Evolutionary conservation across 352 stramenopile genomes (phyloP).

Genomic region (Globisporangium lucens): DNA sequence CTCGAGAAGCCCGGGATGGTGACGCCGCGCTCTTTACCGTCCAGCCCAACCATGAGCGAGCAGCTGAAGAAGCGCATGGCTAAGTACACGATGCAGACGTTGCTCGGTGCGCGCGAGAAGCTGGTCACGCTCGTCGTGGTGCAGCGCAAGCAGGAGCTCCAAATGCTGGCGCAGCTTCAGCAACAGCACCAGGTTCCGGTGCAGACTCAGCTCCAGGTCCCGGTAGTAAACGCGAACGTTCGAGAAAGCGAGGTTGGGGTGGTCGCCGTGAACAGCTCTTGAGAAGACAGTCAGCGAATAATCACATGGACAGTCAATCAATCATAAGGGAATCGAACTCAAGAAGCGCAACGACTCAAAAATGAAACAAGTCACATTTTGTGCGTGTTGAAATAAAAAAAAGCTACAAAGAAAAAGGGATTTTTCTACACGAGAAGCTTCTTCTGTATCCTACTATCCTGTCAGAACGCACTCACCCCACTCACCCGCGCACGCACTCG

Average conservation of each 20-base stretch:
- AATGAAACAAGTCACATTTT: conserved; percentile 19
- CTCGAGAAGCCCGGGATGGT: conserved; percentile 79
- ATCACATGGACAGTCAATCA: background rate
- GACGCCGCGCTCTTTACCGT: conserved; percentile 66
- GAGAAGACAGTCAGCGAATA: background rate
- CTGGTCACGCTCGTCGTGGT: conserved; percentile 46
- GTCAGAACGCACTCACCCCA: conserved; percentile 1
- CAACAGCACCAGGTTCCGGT: background rate
- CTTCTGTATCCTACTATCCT: conserved; percentile 19
- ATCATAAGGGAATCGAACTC: background rate
- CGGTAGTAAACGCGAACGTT: background rate
- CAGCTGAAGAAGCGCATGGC: conserved; percentile 74
- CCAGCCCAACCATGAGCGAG: conserved; percentile 65
- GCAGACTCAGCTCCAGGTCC: background rate
- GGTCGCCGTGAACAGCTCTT: conserved; percentile 16
- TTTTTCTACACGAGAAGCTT: conserved; percentile 8
- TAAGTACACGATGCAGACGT: conserved; percentile 71
- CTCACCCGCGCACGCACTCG: background rate
- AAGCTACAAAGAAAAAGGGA: conserved; percentile 10
- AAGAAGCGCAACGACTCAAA: conserved; percentile 6
- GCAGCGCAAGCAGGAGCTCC: conserved; percentile 30
- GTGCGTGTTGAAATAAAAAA: conserved; percentile 18
- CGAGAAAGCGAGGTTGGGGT: background rate
- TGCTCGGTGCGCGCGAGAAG: conserved; percentile 59
- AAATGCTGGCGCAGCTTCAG: conserved; percentile 6